Evolutionary conservation across 2,329 filamentous ascomycete genomes (phyloP).

Genomic region (Calonectria honghensis): DNA sequence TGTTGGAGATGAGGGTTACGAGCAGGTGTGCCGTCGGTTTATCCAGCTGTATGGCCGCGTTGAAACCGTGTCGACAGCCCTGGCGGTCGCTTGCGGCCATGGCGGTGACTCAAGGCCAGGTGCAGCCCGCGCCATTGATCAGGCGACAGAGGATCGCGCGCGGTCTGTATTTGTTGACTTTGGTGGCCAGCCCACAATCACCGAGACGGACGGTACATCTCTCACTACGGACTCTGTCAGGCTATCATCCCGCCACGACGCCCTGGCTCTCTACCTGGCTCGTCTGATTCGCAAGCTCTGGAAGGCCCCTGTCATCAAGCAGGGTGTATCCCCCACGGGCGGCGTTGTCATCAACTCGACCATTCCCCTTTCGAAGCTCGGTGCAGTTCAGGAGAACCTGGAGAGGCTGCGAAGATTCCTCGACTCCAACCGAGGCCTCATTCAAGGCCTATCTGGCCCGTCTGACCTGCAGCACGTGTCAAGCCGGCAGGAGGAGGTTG

Average conservation of each 20-base stretch:
- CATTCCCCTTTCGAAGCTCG: conserved; percentile 80
- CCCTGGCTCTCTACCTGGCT: conserved; percentile 89
- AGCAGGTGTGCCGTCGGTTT: conserved; percentile 88
- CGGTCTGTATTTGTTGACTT: conserved; percentile 93
- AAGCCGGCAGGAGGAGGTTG: conserved; percentile 92
- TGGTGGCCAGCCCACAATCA: conserved; percentile 89
- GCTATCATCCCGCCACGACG: conserved; percentile 92
- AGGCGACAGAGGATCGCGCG: conserved; percentile 89
- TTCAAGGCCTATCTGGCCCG: conserved; percentile 94
- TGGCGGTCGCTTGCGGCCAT: conserved; percentile 96
- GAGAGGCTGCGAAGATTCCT: conserved; percentile 88
- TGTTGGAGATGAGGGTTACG: conserved; percentile 85
- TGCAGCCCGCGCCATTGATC: conserved; percentile 86
- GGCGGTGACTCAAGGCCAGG: conserved; percentile 84
- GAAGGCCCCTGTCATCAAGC: conserved; percentile 84
- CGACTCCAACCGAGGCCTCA: conserved; percentile 89
- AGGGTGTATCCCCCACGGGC: conserved; percentile 70
- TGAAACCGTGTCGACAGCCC: conserved; percentile 91
- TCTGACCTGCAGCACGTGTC: conserved; percentile 86
- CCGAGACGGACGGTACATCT: conserved; percentile 83
- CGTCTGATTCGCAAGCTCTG: conserved; percentile 92
- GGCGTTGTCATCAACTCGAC: conserved; percentile 80
- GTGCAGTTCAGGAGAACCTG: conserved; percentile 86
- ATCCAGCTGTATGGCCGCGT: conserved; percentile 90
- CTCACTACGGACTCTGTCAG: conserved; percentile 87